Base-by-base conservation (phyloP, 2,329 filamentous ascomycete species). In the Talaromyces atroroseus region DNA sequence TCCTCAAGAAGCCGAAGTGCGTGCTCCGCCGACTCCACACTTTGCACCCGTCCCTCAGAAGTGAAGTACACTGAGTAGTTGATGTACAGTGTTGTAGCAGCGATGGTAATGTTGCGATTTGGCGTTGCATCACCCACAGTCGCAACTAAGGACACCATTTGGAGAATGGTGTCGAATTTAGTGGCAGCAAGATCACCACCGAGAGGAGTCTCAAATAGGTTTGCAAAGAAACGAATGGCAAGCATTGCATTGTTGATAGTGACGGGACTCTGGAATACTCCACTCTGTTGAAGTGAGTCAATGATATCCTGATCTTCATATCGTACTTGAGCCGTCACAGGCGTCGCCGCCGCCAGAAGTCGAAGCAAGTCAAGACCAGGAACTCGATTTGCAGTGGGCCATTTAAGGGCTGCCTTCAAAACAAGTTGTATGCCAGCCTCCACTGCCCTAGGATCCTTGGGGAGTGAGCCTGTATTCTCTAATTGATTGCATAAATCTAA, bases 201-300 rank as follows among this genome's bases (percentile, higher is more conserved):
- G 56, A 86, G 79, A 0, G 83, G 76, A 0, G 89, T 89, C 59
- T 83, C 81, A 67, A 96, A 96, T 7, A 96, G 77, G 64, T 99
- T 99, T 29, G 85, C 86, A 49, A 97, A 79, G 14, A 87, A 83
- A 3, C 94, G 88, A 12, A 90, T 79, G 0, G 87, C 86, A 78
- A 99, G 88, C 87, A 97, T 96, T 11, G 84, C 82, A 62, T 90
- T 90, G 71, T 96, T 96, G 53, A 86, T 80, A 38, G 84, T 85
- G 0, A 87, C 77, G 2, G 83, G 78, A 0, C 80, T 74, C 8
- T 84, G 80, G 53, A 87, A 83, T 1, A 85, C 78, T 1, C 73
- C 82, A 51, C 79, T 82, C 45, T 69, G 70, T 34, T 85, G 78
- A 6, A 96, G 74, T 1, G 77, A 73, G 7, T 81, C 74, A 3